Base-by-base conservation (phyloP, 2,329 filamentous ascomycete species). In the Aspergillus aculeatus region DNA sequence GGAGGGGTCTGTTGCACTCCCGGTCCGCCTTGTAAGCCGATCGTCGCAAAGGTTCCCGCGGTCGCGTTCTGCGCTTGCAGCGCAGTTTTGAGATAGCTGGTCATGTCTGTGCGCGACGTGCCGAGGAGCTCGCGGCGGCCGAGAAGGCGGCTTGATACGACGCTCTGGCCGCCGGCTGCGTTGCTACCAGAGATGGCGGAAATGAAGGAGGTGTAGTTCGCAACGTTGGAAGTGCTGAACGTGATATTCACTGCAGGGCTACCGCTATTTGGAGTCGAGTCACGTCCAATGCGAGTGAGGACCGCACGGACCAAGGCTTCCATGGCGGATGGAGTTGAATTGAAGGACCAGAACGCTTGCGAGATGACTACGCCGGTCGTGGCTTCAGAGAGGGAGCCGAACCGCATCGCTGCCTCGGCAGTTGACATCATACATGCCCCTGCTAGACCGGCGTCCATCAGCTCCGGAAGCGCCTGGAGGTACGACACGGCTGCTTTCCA, bases 81-180 rank as follows among this genome's bases (percentile, higher is more conserved):
- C 2, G 59, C 52, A 10, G 35, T 48, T 26, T 56, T 26, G 5
- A 66, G 57, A 50, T 65, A 63, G 26, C 3, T n/a, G 1, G 1
- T 41, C 55, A 3, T 70, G 49, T 1, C 62, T 24, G 2, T 41
- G n/a, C 24, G 60, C 0, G 52, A 48, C 10, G 66, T 64, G 4
- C 69, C 62, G 0, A 68, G 59, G 52, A 77, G 73, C 26, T 70
- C 66, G 11, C 68, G 61, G 1, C 66, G 64, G 4, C 76, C 75
- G 0, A 79, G 57, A 4, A 79, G 64, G 11, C 75, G 73, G 38
- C 71, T 75, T 0, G 72, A 71, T 5, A 72, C 70, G 2, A 73
- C 60, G 12, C 67, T 70, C 4, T 66, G 64, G 6, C 63, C 64
- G 9, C 76, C 76, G 24, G 75, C 67, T 2, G 64, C 65, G 5